Conservation (phyloP, 169 alveolate species). For the Theileria sp. region DNA sequence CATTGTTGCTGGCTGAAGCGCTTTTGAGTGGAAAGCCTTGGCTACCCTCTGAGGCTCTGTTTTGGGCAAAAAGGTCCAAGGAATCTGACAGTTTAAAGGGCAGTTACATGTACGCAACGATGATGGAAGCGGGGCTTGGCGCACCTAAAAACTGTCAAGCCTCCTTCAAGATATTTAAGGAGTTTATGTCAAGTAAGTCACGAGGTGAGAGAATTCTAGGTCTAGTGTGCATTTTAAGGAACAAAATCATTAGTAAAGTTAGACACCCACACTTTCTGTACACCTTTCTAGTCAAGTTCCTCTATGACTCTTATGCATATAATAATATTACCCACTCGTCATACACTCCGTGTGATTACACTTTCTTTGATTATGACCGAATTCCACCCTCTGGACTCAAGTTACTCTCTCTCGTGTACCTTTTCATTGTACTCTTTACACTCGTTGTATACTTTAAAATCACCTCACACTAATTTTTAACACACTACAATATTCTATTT, state of each 20-base stretch:
- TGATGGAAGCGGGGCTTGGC: slow-evolving; percentile 66
- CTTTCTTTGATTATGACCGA: slow-evolving; percentile 7
- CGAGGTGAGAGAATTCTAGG: slow-evolving; percentile 40
- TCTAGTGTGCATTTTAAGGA: slow-evolving; percentile 54
- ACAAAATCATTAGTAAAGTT: slow-evolving; percentile 14
- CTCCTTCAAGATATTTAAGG: slow-evolving; percentile 31
- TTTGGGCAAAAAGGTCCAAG: slow-evolving; percentile 55
- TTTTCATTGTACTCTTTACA: background rate
- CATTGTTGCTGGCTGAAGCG: slow-evolving; percentile 64
- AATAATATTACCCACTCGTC: background rate
- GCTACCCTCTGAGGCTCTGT: slow-evolving; percentile 35
- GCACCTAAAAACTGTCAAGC: slow-evolving; percentile 53
- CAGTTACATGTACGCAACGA: slow-evolving; percentile 55
- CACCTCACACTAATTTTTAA: background rate
- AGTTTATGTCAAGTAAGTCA: slow-evolving; percentile 30
- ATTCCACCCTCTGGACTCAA: slow-evolving; percentile 8
- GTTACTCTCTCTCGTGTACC: background rate
- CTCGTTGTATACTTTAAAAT: slow-evolving; percentile 8
- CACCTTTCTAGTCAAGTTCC: slow-evolving; percentile 15
- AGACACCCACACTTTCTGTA: slow-evolving; percentile 16
- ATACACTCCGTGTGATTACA: slow-evolving; percentile 30
- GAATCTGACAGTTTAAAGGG: slow-evolving; percentile 47
- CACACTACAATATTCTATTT: background rate
- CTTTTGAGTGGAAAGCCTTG: slow-evolving; percentile 36
- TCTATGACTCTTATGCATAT: slow-evolving; percentile 37